Conservation (phyloP, 176 grass and related monocot species). For the Phoenix dactylifera region DNA sequence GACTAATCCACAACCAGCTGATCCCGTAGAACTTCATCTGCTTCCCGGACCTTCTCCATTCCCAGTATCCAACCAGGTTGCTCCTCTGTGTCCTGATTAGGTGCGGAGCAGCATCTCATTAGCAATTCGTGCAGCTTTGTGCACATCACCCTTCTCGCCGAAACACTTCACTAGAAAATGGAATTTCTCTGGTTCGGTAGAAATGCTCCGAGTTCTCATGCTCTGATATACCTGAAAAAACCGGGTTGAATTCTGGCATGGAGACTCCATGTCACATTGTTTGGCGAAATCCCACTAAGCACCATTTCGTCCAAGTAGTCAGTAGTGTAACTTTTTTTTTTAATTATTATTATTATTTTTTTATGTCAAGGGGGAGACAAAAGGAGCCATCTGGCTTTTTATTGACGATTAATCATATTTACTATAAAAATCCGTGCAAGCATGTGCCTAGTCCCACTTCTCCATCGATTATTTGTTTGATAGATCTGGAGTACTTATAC, state of each 20-base stretch:
- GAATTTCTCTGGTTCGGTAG: constrained; percentile 50
- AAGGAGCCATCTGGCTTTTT: too few relatives aligned
- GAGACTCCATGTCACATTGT: constrained; percentile 65
- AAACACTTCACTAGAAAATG: constrained; percentile 47
- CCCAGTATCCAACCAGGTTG: constrained; percentile 57
- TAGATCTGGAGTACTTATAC: too few relatives aligned
- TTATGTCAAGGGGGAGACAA: too few relatives aligned
- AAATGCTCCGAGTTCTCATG: constrained; percentile 55
- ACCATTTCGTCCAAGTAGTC: constrained; percentile 90
- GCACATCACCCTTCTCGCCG: constrained; percentile 44
- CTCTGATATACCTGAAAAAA: constrained; percentile 66
- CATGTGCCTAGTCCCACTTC: too few relatives aligned
- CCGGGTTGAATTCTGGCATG: constrained; percentile 54
- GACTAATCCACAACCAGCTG: constrained; percentile 15
- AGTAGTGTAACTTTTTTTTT: too few relatives aligned
- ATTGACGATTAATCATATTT: too few relatives aligned
- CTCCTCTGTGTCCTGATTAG: constrained; percentile 55
- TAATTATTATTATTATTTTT: too few relatives aligned
- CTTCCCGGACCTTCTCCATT: constrained; percentile 36
- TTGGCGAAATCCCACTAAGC: constrained; percentile 47
- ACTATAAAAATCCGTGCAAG: too few relatives aligned
- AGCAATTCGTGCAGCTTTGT: constrained; percentile 50
- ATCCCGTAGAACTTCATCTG: constrained; percentile 32
- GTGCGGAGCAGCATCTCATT: constrained; percentile 50
- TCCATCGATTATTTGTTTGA: too few relatives aligned